These are phyloP conservation scores for Eimeria falciformis DNA, from an alignment of 169 alveolate genomes.

Conservation along the genomic window DNA sequence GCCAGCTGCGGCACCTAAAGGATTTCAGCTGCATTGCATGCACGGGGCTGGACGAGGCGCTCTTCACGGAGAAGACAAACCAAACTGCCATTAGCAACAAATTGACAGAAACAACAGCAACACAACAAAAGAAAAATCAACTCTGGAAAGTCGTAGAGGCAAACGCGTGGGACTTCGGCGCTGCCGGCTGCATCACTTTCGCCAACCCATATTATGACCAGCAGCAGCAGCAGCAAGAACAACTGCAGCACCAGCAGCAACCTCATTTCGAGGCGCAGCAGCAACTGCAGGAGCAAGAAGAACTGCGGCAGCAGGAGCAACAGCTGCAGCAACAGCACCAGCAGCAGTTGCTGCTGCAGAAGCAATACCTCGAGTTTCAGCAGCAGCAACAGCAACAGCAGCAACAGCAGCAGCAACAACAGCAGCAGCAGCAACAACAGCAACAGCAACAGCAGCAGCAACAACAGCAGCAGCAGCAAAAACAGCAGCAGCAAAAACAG, in stretches of 20 bases:
- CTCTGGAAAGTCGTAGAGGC: not conserved
- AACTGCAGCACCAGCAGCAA: not conserved
- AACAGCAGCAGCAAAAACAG: slow-evolving; percentile 13
- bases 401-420: slow-evolving; percentile 6
- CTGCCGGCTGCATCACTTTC: not conserved
- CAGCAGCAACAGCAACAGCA: slow-evolving; percentile 20
- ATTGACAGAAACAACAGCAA: not conserved
- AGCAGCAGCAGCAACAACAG: not conserved
- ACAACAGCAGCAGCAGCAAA: slow-evolving; percentile 27
- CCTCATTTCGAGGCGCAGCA: not conserved
- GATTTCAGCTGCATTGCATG: not conserved
- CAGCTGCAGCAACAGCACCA: slow-evolving; percentile 38
- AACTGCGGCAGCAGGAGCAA: not conserved
- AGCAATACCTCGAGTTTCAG: not conserved
- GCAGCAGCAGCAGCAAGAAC: not conserved
- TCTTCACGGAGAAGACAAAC: not conserved
- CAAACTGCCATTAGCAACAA: not conserved
- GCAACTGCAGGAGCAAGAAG: not conserved
- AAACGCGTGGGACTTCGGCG: not conserved
- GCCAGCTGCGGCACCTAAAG: not conserved
- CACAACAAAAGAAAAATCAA: not conserved
- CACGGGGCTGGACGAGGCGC: not conserved
- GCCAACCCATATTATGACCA: no score
- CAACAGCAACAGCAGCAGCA: not conserved
- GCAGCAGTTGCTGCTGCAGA: slow-evolving; percentile 25